phyloP scores from a whole-genome alignment of 2,329 filamentous ascomycete genomes.

The Phialemoniopsis sp. region DNA sequence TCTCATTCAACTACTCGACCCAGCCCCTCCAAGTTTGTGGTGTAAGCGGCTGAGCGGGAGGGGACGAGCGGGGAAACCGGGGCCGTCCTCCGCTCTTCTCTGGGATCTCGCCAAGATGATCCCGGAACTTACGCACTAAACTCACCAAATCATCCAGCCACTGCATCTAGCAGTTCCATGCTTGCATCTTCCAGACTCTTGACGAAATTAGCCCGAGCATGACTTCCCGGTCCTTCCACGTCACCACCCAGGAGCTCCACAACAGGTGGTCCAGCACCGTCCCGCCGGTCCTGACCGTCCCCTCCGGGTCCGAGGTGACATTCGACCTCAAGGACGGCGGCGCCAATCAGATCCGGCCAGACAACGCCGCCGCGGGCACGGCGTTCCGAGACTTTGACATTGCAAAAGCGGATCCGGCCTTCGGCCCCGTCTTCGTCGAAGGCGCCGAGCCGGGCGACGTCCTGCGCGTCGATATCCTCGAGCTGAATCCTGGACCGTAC shows the following conservation, averaged over 20 bases:
- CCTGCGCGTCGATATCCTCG: conserved; percentile 44
- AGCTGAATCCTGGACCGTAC: conserved; percentile 37
- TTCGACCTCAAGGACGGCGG: conserved; percentile 47
- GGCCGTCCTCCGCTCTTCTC: no score
- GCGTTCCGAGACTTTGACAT: conserved; percentile 35
- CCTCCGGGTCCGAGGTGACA: conserved; percentile 39
- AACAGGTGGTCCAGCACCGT: conserved; percentile 44
- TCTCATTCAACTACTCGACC: no score
- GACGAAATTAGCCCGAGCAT: no score
- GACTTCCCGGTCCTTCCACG: conserved; percentile 11
- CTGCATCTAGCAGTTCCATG: no score
- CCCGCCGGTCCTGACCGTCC: conserved; percentile 37
- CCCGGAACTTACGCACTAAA: no score
- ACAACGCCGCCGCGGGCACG: conserved; percentile 26
- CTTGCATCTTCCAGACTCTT: no score
- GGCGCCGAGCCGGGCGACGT: conserved; percentile 46
- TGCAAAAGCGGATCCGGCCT: conserved; percentile 36
- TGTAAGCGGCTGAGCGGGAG: no score
- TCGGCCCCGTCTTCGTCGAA: conserved; percentile 42
- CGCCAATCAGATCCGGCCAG: conserved; percentile 41
- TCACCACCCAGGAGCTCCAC: conserved; percentile 26
- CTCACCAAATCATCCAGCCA: no score
- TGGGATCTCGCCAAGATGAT: no score
- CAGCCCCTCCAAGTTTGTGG: no score
- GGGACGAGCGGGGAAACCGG: no score